Evolutionary conservation across 192 early-diverging fungal genomes (phyloP).

Genomic region (Coemansia sp.): DNA sequence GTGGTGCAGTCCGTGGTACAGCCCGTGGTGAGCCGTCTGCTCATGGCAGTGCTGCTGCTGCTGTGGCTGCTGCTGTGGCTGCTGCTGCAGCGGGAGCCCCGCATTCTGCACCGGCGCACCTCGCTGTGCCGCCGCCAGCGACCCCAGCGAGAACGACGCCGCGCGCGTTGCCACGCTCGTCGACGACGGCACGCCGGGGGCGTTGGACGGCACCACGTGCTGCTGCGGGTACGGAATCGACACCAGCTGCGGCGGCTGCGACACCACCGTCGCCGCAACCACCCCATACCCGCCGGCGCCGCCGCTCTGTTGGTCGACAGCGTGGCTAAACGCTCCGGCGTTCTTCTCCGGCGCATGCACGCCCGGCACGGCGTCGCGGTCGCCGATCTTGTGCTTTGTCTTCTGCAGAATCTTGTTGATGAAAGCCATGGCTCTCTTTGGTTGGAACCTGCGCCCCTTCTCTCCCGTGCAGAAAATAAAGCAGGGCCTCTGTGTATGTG

Average conservation of each 20-base stretch:
- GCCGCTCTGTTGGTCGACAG: too few species aligned
- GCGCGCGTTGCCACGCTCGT: conserved; percentile 44
- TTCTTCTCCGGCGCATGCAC: conserved; percentile 12
- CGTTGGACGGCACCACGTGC: conserved; percentile 48
- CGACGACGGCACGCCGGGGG: conserved; percentile 17
- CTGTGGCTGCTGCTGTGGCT: conserved; percentile 2
- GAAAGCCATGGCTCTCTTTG: conserved; percentile 48
- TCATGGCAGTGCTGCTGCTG: conserved; percentile 7
- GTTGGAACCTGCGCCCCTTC: too few species aligned
- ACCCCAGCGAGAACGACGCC: conserved; percentile 41
- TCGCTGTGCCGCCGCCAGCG: conserved; percentile 3
- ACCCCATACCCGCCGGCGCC: too few species aligned
- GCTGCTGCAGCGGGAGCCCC: conserved; percentile 1
- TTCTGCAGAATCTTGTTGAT: conserved; percentile 56
- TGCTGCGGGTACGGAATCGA: conserved; percentile 22
- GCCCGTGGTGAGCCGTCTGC: too few species aligned
- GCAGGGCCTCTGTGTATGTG: too few species aligned
- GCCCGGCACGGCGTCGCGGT: conserved; percentile 14
- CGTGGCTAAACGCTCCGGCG: too few species aligned
- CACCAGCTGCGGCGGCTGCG: conserved; percentile 15
- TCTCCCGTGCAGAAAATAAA: too few species aligned
- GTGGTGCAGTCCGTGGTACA: too few species aligned
- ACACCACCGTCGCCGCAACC: neutral
- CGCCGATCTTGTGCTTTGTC: conserved; percentile 51
- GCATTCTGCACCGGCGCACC: neutral